phyloP scores from a whole-genome alignment of 2,329 filamentous ascomycete genomes.

The Seiridium cupressi region DNA sequence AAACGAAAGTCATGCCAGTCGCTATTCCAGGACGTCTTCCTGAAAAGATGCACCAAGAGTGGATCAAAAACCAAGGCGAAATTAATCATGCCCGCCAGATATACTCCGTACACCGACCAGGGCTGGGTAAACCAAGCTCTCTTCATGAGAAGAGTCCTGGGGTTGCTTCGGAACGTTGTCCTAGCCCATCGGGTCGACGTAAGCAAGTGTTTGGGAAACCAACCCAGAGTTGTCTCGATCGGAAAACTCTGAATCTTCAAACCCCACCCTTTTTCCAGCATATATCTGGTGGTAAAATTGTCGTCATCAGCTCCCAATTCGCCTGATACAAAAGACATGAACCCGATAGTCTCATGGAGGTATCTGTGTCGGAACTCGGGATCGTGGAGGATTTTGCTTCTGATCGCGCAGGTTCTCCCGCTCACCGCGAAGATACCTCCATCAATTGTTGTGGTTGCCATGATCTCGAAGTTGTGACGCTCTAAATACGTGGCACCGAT shows the following conservation, averaged over 20 bases:
- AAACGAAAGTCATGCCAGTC: neutral
- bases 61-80: conserved; percentile 54
- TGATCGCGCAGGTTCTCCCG: conserved; percentile 51
- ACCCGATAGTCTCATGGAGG: conserved; percentile 41
- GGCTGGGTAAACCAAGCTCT: conserved; percentile 39
- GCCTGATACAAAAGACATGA: neutral
- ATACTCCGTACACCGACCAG: conserved; percentile 57
- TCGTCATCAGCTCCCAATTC: conserved; percentile 47
- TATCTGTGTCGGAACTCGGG: conserved; percentile 41
- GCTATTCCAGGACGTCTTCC: neutral
- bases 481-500: conserved; percentile 58
- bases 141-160: conserved; percentile 40
- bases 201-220: conserved; percentile 43
- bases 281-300: conserved; percentile 58
- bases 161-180: conserved; percentile 57
- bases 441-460: conserved; percentile 53
- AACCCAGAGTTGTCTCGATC: conserved; percentile 53
- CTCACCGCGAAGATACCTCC: conserved; percentile 59
- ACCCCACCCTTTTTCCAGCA: conserved; percentile 50
- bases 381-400: conserved; percentile 47
- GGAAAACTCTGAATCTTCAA: conserved; percentile 40
- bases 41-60: conserved; percentile 33
- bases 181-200: conserved; percentile 58
- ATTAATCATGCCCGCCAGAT: conserved; percentile 51
- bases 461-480: conserved; percentile 62